Percentiles rank a stretch among this genome's conserved stretches.
These are phyloP conservation scores for Sporothrix sp. DNA, from an alignment of 2,329 filamentous ascomycete species.

Conservation along the genomic window DNA sequence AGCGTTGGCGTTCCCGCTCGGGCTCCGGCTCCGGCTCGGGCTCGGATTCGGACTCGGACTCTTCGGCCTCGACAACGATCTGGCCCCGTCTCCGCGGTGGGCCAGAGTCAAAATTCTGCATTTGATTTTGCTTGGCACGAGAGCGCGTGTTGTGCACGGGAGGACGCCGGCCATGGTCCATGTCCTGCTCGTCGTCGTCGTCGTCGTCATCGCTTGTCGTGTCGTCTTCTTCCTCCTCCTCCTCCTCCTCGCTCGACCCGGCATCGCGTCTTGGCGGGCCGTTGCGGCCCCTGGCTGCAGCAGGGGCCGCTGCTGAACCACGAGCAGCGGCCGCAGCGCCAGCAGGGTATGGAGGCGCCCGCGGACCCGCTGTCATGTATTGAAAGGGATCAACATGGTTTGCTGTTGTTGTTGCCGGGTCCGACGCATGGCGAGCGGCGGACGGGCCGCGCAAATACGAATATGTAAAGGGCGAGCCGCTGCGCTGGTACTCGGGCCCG, in stretches of 20 bases:
- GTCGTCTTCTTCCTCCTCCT: conserved; percentile 22
- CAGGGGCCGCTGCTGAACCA: conserved; percentile 20
- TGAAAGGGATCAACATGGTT: conserved; percentile 38
- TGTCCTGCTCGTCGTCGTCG: conserved; percentile 18
- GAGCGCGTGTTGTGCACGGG: conserved; percentile 16
- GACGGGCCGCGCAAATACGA: conserved; percentile 31
- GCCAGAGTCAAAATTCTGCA: neutral
- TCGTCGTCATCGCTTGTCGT: conserved; percentile 30
- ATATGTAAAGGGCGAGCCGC: conserved; percentile 37
- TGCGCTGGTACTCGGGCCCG: conserved; percentile 26
- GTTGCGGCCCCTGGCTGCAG: conserved; percentile 26
- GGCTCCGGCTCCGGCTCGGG: conserved; percentile 11
- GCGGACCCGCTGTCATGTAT: conserved; percentile 40
- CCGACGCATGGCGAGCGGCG: conserved; percentile 35
- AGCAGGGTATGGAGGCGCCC: conserved; percentile 26
- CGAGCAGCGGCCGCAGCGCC: conserved; percentile 24
- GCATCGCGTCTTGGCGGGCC: conserved; percentile 26
- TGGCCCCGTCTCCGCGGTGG: conserved; percentile 23
- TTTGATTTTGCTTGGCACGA: conserved; percentile 10
- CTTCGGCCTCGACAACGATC: conserved; percentile 31
- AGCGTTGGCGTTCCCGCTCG: conserved; percentile 14
- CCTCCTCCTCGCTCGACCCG: conserved; percentile 16
- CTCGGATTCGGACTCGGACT: conserved; percentile 17
- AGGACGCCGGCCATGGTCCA: conserved; percentile 15
- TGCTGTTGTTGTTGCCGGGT: conserved; percentile 27